Evolutionary conservation across 495 filamentous ascomycete genomes (phyloP).

Genomic region (Talaromyces adpressus): DNA sequence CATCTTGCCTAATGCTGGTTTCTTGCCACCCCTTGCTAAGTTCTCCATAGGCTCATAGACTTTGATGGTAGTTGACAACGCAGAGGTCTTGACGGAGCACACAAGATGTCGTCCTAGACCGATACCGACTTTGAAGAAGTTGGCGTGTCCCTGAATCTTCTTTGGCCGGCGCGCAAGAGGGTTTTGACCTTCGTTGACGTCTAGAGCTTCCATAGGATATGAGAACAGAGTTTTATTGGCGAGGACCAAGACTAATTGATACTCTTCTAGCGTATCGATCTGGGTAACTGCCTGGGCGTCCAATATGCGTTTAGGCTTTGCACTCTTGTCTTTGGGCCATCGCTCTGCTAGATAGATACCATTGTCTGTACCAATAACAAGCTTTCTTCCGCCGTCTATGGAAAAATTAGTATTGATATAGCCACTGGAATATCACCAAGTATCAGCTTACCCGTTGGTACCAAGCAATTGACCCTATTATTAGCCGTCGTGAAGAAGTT

Average conservation of each 20-base stretch:
- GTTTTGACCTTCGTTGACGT: slow-evolving; percentile 66
- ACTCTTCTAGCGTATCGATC: slow-evolving; percentile 93
- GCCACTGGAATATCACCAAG: no score
- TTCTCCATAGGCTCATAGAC: slow-evolving; percentile 95
- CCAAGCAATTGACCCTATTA: slow-evolving; percentile 87
- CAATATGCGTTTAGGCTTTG: slow-evolving; percentile 73
- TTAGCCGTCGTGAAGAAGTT: slow-evolving; percentile 77
- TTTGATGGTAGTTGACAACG: slow-evolving; percentile 90
- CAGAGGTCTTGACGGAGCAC: slow-evolving; percentile 86
- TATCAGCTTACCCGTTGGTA: slow-evolving; percentile 65
- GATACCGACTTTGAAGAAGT: slow-evolving; percentile 96
- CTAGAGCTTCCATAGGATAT: slow-evolving; percentile 76
- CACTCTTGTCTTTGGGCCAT: slow-evolving; percentile 71
- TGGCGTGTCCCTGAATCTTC: slow-evolving; percentile 94
- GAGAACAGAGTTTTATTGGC: slow-evolving; percentile 86
- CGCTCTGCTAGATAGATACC: slow-evolving; percentile 90
- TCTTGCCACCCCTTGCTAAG: slow-evolving; percentile 79
- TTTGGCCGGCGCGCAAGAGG: slow-evolving; percentile 78
- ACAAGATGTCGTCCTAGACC: slow-evolving; percentile 92
- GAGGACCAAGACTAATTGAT: slow-evolving; percentile 83
- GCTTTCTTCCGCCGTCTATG: slow-evolving; percentile 84
- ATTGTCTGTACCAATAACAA: slow-evolving; percentile 87
- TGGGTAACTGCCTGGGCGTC: slow-evolving; percentile 86
- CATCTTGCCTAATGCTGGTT: slow-evolving; percentile 89
- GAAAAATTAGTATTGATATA: slow-evolving; percentile 23